Percentiles rank a stretch among this genome's conserved stretches.
phyloP scores from a whole-genome alignment of 768 basidiomycete species.

The Lentinula edodes region DNA sequence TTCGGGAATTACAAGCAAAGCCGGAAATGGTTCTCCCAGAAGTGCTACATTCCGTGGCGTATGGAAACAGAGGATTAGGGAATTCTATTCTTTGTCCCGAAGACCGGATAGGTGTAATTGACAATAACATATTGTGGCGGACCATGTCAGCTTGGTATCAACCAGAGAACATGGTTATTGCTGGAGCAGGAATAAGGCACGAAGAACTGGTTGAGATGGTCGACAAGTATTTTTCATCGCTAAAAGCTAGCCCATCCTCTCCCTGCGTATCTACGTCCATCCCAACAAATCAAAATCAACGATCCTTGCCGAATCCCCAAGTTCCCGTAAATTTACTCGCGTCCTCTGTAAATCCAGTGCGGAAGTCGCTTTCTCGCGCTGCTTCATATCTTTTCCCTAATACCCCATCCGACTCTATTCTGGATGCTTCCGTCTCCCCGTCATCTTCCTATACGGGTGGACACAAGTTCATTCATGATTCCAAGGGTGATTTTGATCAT shows the following conservation, averaged over 20 bases:
- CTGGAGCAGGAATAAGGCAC: constrained; percentile 90
- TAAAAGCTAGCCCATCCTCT: constrained; percentile 34
- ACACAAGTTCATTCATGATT: constrained; percentile 59
- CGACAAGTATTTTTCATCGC: constrained; percentile 77
- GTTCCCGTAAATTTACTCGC: constrained; percentile 56
- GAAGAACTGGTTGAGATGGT: constrained; percentile 82
- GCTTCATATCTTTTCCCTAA: constrained; percentile 70
- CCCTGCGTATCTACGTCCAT: constrained; percentile 21
- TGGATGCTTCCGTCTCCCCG: constrained; percentile 13
- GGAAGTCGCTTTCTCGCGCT: constrained; percentile 70
- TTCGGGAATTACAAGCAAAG: constrained; percentile 80
- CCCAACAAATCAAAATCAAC: constrained; percentile 1
- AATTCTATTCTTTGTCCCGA: constrained; percentile 87
- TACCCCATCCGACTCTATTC: constrained; percentile 20
- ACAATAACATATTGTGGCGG: constrained; percentile 51
- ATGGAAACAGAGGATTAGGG: constrained; percentile 72
- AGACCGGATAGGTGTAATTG: constrained; percentile 68
- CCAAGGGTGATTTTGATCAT: constrained; percentile 77
- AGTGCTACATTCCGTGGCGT: constrained; percentile 82
- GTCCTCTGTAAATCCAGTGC: constrained; percentile 41
- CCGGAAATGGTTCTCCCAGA: constrained; percentile 95
- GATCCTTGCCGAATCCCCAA: constrained; percentile 21
- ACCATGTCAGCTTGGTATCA: constrained; percentile 81
- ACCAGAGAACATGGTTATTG: constrained; percentile 93
- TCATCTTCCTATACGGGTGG: constrained; percentile 78